Percentiles rank a stretch among this genome's conserved stretches.
Evolutionary conservation across 805 yeast genomes (phyloP).

Genomic region (Ogataea allantospora): DNA sequence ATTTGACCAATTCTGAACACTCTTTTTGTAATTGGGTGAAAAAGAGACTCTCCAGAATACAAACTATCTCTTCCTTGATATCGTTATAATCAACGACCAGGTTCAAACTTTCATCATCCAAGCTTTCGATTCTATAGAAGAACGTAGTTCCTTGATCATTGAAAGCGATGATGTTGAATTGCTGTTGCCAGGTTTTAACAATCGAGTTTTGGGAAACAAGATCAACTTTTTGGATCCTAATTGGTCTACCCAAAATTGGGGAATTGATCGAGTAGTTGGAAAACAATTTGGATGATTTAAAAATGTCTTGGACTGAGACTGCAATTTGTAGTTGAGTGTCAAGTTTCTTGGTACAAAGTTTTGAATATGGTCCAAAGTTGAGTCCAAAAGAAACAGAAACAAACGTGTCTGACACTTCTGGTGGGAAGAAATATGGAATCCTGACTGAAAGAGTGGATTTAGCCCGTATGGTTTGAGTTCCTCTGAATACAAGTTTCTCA

Average conservation of each 20-base stretch:
- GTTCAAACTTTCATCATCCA: conserved; percentile 38
- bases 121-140: conserved; percentile 50
- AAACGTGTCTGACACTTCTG: conserved; percentile 32
- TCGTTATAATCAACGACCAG: conserved; percentile 47
- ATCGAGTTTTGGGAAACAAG: conserved; percentile 21
- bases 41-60: conserved; percentile 25
- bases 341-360: conserved; percentile 28
- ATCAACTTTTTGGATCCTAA: conserved; percentile 47
- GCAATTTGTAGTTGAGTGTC: conserved; percentile 60
- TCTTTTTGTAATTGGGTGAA: conserved; percentile 9
- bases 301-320: conserved; percentile 79
- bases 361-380: conserved; percentile 23
- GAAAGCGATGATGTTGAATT: conserved; percentile 47
- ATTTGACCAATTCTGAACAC: conserved; percentile 19
- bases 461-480: conserved; percentile 8
- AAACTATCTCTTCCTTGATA: conserved; percentile 44
- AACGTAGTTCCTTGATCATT: conserved; percentile 69
- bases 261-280: conserved; percentile 72
- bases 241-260: conserved; percentile 48
- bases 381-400: conserved; percentile 24
- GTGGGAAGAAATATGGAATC: conserved; percentile 36
- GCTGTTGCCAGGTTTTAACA: conserved; percentile 32
- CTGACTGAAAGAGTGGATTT: conserved; percentile 13
- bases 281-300: conserved; percentile 52
- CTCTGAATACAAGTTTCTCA: conserved; percentile 18